These are phyloP conservation scores for Claviceps africana DNA, from an alignment of 2,329 filamentous ascomycete genomes.

Conservation along the genomic window DNA sequence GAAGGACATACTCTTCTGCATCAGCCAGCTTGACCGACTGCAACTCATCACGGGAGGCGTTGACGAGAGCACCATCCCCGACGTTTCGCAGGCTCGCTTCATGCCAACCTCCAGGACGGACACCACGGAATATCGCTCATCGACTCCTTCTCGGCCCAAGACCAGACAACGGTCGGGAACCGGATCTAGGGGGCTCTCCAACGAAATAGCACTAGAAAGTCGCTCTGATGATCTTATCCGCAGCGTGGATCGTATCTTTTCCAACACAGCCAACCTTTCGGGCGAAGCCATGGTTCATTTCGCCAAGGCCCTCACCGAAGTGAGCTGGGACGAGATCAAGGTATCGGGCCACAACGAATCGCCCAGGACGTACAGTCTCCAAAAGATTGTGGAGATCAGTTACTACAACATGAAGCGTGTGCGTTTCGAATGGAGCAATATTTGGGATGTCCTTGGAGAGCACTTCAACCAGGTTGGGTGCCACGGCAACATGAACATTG, in stretches of 20 bases:
- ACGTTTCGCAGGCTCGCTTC: slow-evolving; percentile 74
- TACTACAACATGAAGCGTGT: slow-evolving; percentile 99
- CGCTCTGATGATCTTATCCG: slow-evolving; percentile 87
- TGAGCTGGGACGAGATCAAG: slow-evolving; percentile 98
- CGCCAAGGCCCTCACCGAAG: slow-evolving; percentile 78
- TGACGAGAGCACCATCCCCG: slow-evolving; percentile 81
- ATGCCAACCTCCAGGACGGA: slow-evolving; percentile 43
- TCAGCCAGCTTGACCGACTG: slow-evolving; percentile 88
- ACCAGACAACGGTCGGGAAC: slow-evolving; percentile 38
- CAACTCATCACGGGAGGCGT: slow-evolving; percentile 92
- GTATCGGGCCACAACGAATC: slow-evolving; percentile 93
- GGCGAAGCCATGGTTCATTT: slow-evolving; percentile 95
- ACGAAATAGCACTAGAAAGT: slow-evolving; percentile 81
- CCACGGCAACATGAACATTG: slow-evolving; percentile 89
- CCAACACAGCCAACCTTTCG: slow-evolving; percentile 83
- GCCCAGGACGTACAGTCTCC: slow-evolving; percentile 88
- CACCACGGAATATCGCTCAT: slow-evolving; percentile 47
- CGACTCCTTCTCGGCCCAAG: slow-evolving; percentile 42
- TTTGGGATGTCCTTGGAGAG: slow-evolving; percentile 94
- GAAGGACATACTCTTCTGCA: slow-evolving; percentile 88
- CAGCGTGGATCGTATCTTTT: slow-evolving; percentile 90
- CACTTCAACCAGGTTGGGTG: slow-evolving; percentile 98
- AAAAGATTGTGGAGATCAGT: slow-evolving; percentile 96
- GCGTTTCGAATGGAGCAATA: slow-evolving; percentile 93
- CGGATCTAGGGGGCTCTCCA: slow-evolving; percentile 50